Conservation (phyloP, 345 rosid genomes). For the Lagerstroemia speciosa region DNA sequence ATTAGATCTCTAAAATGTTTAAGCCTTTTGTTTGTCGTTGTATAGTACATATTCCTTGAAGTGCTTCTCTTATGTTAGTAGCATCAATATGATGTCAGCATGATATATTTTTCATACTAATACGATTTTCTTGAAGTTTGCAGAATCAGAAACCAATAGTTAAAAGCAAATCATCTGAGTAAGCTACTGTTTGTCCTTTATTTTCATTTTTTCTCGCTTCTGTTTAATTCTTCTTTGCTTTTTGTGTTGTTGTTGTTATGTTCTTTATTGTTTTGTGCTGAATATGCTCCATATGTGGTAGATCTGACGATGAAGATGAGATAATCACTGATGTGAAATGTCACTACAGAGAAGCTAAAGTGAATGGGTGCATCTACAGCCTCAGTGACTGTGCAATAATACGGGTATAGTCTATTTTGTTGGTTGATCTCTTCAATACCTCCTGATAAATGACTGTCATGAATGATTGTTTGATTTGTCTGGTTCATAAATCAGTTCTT, state of each 20-base stretch:
- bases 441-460: neutral
- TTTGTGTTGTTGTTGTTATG: neutral
- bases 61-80: conserved; percentile 2
- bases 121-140: conserved; percentile 19
- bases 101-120: conserved; percentile 16
- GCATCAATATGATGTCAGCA: neutral
- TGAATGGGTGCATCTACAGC: conserved; percentile 35
- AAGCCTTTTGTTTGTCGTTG: neutral
- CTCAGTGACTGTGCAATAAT: conserved; percentile 70
- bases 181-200: conserved; percentile 32
- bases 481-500: neutral
- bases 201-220: neutral
- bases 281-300: conserved; percentile 6
- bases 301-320: conserved; percentile 66
- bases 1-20: neutral
- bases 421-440: conserved; percentile 5
- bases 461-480: neutral
- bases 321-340: conserved; percentile 72
- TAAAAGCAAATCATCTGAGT: conserved; percentile 13
- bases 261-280: conserved; percentile 6
- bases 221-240: conserved; percentile 12
- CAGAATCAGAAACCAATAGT: conserved; percentile 44
- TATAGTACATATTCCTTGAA: neutral
- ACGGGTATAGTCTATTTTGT: conserved; percentile 38
- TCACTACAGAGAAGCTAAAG: conserved; percentile 67